These are phyloP conservation scores for Fraxinus greggii DNA, from an alignment of 305 asterid genomes.

Conservation along the genomic window DNA sequence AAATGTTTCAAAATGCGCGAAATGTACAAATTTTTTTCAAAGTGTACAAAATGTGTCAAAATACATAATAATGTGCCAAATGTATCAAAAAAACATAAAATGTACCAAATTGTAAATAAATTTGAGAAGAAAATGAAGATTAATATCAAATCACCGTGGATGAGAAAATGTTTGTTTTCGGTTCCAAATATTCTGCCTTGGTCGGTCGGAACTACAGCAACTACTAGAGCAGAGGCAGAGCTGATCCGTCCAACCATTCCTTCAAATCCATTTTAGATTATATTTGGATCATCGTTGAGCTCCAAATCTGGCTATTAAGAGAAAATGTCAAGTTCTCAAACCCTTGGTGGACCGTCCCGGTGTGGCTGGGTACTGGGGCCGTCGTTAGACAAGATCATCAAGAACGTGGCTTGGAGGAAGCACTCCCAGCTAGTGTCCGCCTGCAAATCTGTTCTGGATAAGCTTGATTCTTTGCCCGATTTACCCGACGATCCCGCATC, in stretches of 20 bases:
- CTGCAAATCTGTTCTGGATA: conserved; percentile 90
- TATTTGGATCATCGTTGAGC: not conserved
- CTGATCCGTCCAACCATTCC: not conserved
- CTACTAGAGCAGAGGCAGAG: not conserved
- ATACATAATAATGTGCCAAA: not conserved
- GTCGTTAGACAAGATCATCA: conserved; percentile 91
- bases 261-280: not conserved
- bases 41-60: not conserved
- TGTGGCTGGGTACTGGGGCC: conserved; percentile 97
- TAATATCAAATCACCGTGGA: not conserved
- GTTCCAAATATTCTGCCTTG: not conserved
- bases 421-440: conserved; percentile 86
- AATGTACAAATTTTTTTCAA: not conserved
- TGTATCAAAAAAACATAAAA: not conserved
- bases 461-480: conserved; percentile 69
- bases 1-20: not conserved
- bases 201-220: not conserved
- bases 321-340: conserved; percentile 43
- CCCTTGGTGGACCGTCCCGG: conserved; percentile 90
- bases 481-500: conserved; percentile 69
- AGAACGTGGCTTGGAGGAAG: conserved; percentile 96
- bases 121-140: not conserved
- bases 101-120: not conserved
- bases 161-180: not conserved
- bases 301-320: not conserved